Base-by-base conservation (phyloP, 2,329 filamentous ascomycete genomes). In the Sporothrix curviconia region DNA sequence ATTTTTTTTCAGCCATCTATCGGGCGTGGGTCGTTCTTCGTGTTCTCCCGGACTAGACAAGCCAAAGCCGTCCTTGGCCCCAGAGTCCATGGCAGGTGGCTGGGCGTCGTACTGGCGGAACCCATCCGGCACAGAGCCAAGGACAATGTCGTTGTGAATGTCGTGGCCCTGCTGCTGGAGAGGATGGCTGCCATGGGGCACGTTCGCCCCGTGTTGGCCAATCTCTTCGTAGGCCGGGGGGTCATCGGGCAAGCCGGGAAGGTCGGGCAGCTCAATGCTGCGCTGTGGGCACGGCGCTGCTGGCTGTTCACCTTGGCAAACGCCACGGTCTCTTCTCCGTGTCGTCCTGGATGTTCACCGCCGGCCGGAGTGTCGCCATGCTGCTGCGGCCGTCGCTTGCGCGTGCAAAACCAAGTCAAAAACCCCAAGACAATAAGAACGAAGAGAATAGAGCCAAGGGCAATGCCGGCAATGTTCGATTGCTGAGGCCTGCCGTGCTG, bases 211-310 rank as follows among this genome's bases (percentile, higher is more conserved):
- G 25, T 42, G 57, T 3, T 17, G 32, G 22, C 56, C 25, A 7
- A 39, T 56, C 34, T 59, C 58, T 32, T 59, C 58, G 28, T 59
- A 59, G 9, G 58, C 34, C 2, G 58, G 58, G n/a, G 58, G 58
- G 5, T 55, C 58, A 17, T 56, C 58, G 12, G 37, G 54, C 14
- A 34, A 7, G 17, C n/a, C 28, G 9, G 17, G n/a, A 25, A 43
- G 14, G 15, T 22, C 34, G 11, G 32, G 34, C 22, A 51, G 34
- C 9, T 51, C 19, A 6, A 28, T 2, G 7, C 34, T 11, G 28
- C 11, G 28, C 28, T 32, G 28, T n/a, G n/a, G n/a, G n/a, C n/a
- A n/a, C n/a, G n/a, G 28, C 28, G 5, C 6, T 17, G 9, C 12
- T n/a, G 43, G 43, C 43, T 14, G 44, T 36, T 17, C 7, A 7